Evolutionary conservation across 768 basidiomycete genomes (phyloP), one percentile per base, ranked within the genome.

Genomic region (Boletus rubroflammeus): DNA sequence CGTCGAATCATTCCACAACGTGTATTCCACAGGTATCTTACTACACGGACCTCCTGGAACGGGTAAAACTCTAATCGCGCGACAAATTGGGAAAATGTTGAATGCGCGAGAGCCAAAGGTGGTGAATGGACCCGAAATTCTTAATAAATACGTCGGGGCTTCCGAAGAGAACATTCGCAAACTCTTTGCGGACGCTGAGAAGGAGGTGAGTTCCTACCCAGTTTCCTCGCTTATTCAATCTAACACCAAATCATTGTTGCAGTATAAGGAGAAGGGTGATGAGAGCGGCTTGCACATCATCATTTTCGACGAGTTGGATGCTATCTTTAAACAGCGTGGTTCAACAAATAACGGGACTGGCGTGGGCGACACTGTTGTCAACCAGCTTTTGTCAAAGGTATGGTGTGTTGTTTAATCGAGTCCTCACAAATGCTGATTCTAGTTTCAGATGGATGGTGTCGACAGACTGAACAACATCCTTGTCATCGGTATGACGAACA

Each of bases 401-500:
- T 11, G 53, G 43, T n/a, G 14, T 14, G 21, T 32, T 23, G 11
- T 23, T 13, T 38, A 36, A 9, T 6, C 6, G 23, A 41, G 6
- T 23, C 39, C 42, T n/a, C 53, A 9, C 19, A 11, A 9, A n/a
- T 47, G 7, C 47, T 70, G 29, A 70, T 31, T 9, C 51, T 15
- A 7, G 6, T 43, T 29, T 9, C 61, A 97, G 93, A 96, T 99
- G 94, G 97, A 99, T 62, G 97, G 97, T 76, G 96, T 99, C 11
- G 97, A 99, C 68, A 90, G 93, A 74, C 77, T 99, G 31, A 98
- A 99, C 77, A 99, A 99, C 73, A 96, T 99, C 57, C 88, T 99
- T 63, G 89, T 99, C 62, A 99, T 99, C 62, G 97, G 97, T 63
- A 99, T 99, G 97, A 99, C 96, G 43, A 98, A 99, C 72, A 87